Conservation (phyloP, 495 filamentous ascomycete genomes). For the Aspergillus steynii region DNA sequence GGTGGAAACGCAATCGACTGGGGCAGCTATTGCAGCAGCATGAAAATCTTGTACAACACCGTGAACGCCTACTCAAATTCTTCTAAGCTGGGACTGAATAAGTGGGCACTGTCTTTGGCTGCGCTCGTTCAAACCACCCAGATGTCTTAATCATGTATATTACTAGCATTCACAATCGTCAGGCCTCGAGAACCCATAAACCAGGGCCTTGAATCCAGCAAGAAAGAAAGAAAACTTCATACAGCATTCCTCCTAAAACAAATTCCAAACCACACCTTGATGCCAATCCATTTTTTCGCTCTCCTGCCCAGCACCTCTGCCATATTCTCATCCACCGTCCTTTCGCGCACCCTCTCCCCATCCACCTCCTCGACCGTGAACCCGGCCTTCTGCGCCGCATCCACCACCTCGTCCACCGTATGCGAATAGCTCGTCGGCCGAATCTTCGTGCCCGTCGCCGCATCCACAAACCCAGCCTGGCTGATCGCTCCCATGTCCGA, state of each 20-base stretch:
- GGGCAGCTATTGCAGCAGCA: slow-evolving; percentile 40
- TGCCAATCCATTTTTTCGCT: slow-evolving; percentile 68
- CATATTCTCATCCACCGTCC: slow-evolving; percentile 51
- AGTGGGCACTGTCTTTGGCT: neutral
- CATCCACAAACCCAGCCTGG: slow-evolving; percentile 68
- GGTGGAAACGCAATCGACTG: slow-evolving; percentile 56
- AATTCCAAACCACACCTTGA: slow-evolving; percentile 66
- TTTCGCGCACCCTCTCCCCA: slow-evolving; percentile 37
- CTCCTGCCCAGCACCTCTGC: slow-evolving; percentile 54
- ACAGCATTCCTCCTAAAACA: slow-evolving; percentile 49
- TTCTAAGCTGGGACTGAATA: slow-evolving; percentile 22
- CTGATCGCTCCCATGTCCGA: slow-evolving; percentile 63
- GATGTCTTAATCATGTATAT: slow-evolving; percentile 26
- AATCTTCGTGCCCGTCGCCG: slow-evolving; percentile 57
- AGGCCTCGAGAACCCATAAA: slow-evolving; percentile 6
- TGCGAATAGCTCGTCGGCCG: slow-evolving; percentile 63
- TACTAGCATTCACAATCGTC: slow-evolving; percentile 11
- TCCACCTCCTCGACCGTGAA: slow-evolving; percentile 45
- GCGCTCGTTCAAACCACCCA: neutral
- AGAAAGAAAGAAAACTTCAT: neutral
- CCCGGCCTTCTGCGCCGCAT: slow-evolving; percentile 52
- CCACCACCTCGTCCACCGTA: slow-evolving; percentile 52
- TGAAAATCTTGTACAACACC: slow-evolving; percentile 56
- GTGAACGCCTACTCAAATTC: slow-evolving; percentile 46
- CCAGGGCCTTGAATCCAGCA: slow-evolving; percentile 1